A percentile compares a stretch with the other conserved stretches of the same genome.
Evolutionary conservation across 108 stramenopile species (phyloP).

Genomic region (Fragilaria crotonensis): DNA sequence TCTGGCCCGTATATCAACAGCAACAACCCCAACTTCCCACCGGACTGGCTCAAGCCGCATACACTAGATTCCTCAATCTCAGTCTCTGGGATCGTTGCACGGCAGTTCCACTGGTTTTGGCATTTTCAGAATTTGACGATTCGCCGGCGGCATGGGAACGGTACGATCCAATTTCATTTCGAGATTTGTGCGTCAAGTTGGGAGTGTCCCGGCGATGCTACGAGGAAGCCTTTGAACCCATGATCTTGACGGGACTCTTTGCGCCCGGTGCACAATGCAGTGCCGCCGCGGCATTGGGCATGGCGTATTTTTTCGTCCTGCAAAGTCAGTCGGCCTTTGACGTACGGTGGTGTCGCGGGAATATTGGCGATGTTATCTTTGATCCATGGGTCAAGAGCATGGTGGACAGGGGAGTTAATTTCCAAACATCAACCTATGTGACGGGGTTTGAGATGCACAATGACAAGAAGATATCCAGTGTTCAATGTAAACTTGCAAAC

Average conservation of each 20-base stretch:
- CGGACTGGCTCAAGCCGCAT: constrained; percentile 58
- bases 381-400: constrained; percentile 64
- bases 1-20: constrained; percentile 59
- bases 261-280: constrained; percentile 73
- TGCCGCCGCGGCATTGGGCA: constrained; percentile 78
- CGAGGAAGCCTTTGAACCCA: constrained; percentile 77
- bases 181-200: constrained; percentile 59
- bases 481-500: background rate
- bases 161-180: constrained; percentile 64
- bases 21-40: constrained; percentile 38
- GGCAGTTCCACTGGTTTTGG: constrained; percentile 59
- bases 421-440: constrained; percentile 38
- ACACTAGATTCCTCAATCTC: constrained; percentile 50
- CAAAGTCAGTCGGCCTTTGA: constrained; percentile 69
- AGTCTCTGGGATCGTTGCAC: constrained; percentile 39
- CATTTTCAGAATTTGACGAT: constrained; percentile 72
- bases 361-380: constrained; percentile 70
- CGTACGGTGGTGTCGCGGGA: constrained; percentile 74
- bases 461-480: constrained; percentile 8
- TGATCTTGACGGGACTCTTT: constrained; percentile 76
- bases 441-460: constrained; percentile 30
- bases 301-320: constrained; percentile 84
- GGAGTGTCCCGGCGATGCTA: constrained; percentile 60
- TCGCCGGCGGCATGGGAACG: constrained; percentile 50
- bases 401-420: constrained; percentile 28